phyloP scores from a whole-genome alignment of 345 rosid genomes.

The Laguncularia racemosa region DNA sequence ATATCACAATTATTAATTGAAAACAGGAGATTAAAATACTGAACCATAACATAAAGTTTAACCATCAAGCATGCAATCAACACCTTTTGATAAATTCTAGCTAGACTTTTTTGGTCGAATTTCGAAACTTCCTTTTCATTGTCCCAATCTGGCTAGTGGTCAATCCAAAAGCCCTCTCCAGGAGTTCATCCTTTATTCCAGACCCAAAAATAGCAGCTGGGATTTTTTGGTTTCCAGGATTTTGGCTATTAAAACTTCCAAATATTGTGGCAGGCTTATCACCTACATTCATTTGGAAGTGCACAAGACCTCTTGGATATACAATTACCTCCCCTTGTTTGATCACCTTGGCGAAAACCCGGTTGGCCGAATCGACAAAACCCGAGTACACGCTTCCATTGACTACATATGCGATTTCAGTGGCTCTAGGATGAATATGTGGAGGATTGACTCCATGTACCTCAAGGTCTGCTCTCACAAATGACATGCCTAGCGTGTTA shows the following conservation, averaged over 20 bases:
- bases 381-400: conserved; percentile 12
- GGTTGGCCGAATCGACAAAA: conserved; percentile 11
- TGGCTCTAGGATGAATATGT: conserved; percentile 15
- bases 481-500: conserved; percentile 17
- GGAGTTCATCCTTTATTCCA: conserved; percentile 10
- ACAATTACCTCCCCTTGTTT: conserved; percentile 14
- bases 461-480: conserved; percentile 3
- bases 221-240: conserved; percentile 12
- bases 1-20: no score
- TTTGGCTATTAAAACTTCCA: conserved; percentile 19
- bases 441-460: conserved; percentile 15
- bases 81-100: not conserved
- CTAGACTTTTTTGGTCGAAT: conserved; percentile 12
- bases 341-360: conserved; percentile 13
- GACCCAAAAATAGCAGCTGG: conserved; percentile 16
- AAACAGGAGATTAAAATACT: no score
- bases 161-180: conserved; percentile 18
- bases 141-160: conserved; percentile 10
- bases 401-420: conserved; percentile 9
- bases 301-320: conserved; percentile 15
- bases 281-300: conserved; percentile 17
- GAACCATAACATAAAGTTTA: no score
- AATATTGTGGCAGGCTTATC: conserved; percentile 8
- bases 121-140: conserved; percentile 12
- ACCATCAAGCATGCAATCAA: no score